Evolutionary conservation across 192 early-diverging fungal genomes (phyloP).

Genomic region (Podila horticola): DNA sequence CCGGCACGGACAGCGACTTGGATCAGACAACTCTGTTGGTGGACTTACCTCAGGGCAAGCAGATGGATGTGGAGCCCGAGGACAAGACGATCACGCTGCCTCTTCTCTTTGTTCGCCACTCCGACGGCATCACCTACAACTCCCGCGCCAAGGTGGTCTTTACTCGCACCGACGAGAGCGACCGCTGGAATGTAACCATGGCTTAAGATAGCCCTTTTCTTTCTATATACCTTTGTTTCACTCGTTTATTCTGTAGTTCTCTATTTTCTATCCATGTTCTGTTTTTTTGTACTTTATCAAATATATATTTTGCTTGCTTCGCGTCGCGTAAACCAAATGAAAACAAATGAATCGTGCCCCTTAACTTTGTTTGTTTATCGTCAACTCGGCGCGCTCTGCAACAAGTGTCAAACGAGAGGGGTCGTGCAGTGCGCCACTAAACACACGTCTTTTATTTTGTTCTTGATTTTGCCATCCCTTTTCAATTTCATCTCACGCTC

Average conservation of each 20-base stretch:
- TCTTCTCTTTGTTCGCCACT: slow-evolving; percentile 6
- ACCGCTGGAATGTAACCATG: slow-evolving; percentile 9
- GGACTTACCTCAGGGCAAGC: slow-evolving; percentile 8
- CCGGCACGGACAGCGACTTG: background rate
- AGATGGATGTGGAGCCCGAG: background rate
- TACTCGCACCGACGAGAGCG: background rate
- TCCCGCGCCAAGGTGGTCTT: slow-evolving; percentile 9
- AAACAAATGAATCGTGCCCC: background rate
- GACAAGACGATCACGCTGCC: background rate
- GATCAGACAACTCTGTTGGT: slow-evolving; percentile 13
- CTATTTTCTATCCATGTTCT: background rate
- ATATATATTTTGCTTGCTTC: background rate
- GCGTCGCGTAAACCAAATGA: background rate
- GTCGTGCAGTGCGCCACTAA: no score
- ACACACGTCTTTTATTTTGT: background rate
- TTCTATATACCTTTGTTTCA: slow-evolving; percentile 1
- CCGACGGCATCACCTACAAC: slow-evolving; percentile 9
- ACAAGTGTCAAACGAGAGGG: no score
- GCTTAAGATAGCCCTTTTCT: background rate
- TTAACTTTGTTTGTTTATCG: no score
- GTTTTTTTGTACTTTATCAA: background rate
- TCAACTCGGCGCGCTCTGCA: no score
- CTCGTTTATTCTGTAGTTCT: background rate
- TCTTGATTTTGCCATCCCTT: slow-evolving; percentile 1
- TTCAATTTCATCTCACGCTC: background rate